Evolutionary conservation across 768 basidiomycete genomes (phyloP), one percentile per base, ranked within the genome.

Genomic region (Cubamyces lactineus): DNA sequence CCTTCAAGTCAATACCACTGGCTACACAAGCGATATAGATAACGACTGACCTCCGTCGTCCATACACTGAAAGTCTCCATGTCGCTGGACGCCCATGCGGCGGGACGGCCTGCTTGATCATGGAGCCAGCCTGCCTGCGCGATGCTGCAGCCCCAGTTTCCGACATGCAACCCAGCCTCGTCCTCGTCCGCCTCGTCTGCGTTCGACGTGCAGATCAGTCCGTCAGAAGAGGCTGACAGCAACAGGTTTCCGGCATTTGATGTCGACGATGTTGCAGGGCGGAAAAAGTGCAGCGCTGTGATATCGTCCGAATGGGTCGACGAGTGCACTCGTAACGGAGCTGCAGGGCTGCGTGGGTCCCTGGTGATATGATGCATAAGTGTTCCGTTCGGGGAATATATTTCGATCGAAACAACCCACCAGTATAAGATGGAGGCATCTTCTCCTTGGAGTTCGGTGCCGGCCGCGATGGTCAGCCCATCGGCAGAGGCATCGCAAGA

Each of bases 251-350:
- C 57, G 38, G 56, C 53, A 46, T 56, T 23, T 19, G 56, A 17
- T 52, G 38, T 38, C 1, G 57, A 49, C 1, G 55, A 34, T n/a
- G 52, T 11, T 12, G 64, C 40, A 39, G 63, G 61, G 41, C 62
- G 51, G 68, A 77, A 75, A 58, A 91, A 91, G 55, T 83, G 82
- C 0, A 96, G 73, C 5, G 84, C 79, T 0, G 95, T 96, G 59
- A 98, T 85, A 70, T 98, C 95, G 73, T 98, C 95, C 2, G 94
- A 96, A 70, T 98, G 95, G 0, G 93, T 94, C 2, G 90, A 92
- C 3, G 84, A 77, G 73, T 97, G 94, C n/a, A 78, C 79, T 34
- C 91, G 85, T 1, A 93, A 70, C 4, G 89, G 89, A 1, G 82
- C 79, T 1, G 78, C 80, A 11, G 93, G 86, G 56, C 86, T 84